phyloP scores from a whole-genome alignment of 2,329 filamentous ascomycete species.

The Ascochyta viciae-villosae region DNA sequence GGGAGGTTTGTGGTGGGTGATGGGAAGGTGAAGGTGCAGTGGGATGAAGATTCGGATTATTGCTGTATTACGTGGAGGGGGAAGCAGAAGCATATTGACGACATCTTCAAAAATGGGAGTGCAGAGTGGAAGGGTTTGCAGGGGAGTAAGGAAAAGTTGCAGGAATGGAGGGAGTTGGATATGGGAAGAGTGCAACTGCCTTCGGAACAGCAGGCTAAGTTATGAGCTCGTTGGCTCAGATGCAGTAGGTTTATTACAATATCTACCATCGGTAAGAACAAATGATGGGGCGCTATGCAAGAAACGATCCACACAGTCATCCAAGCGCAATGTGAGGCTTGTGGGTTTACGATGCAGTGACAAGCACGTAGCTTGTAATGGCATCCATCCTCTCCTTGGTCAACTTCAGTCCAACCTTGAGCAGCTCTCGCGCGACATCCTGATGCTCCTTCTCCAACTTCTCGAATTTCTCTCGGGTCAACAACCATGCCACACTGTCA shows the following conservation, averaged over 20 bases:
- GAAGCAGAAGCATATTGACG: conserved; percentile 20
- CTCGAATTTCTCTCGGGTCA: conserved; percentile 75
- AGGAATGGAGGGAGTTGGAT: conserved; percentile 10
- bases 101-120: conserved; percentile 18
- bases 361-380: conserved; percentile 59
- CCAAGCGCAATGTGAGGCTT: too few species aligned
- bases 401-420: conserved; percentile 88
- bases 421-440: conserved; percentile 81
- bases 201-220: not conserved
- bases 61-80: conserved; percentile 19
- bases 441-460: conserved; percentile 74
- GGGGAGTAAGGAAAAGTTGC: conserved; percentile 7
- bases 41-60: conserved; percentile 14
- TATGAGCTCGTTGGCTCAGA: not conserved
- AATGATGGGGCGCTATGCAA: not conserved
- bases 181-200: not conserved
- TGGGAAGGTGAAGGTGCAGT: conserved; percentile 1
- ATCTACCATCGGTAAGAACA: not conserved
- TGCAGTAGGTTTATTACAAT: not conserved
- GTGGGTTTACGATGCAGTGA: conserved; percentile 35
- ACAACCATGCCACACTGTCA: conserved; percentile 81
- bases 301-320: too few species aligned
- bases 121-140: conserved; percentile 16
- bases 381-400: conserved; percentile 91
- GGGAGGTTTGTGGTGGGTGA: not conserved